These are phyloP conservation scores for Phytophthora idaei DNA, from an alignment of 352 stramenopile genomes.

Conservation along the genomic window DNA sequence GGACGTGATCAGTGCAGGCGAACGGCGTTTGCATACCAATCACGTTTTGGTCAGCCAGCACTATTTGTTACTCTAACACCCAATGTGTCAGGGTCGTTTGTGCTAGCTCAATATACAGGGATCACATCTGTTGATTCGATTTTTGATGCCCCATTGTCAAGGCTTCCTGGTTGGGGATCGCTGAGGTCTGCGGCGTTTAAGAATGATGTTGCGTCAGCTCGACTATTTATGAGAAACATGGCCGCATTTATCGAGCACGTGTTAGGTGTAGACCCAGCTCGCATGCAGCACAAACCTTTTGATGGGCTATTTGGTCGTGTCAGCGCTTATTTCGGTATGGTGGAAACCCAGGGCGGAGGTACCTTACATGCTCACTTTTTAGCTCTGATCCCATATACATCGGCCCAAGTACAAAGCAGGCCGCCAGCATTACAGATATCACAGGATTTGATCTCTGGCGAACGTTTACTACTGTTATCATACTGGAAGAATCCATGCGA, in stretches of 20 bases:
- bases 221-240: conserved; percentile 1
- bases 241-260: conserved; percentile 11
- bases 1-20: neutral
- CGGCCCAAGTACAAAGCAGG: neutral
- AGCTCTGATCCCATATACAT: neutral
- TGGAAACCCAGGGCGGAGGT: conserved; percentile 11
- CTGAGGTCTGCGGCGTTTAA: neutral
- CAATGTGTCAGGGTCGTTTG: conserved; percentile 2
- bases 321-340: conserved; percentile 11
- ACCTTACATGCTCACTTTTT: conserved; percentile 7
- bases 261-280: neutral
- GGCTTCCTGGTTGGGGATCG: neutral
- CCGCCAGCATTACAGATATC: neutral
- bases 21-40: conserved; percentile 5
- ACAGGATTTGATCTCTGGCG: neutral
- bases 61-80: conserved; percentile 10
- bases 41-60: neutral
- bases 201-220: conserved; percentile 1
- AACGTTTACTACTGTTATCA: neutral
- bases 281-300: neutral
- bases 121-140: conserved; percentile 1
- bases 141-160: neutral
- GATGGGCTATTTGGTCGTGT: conserved; percentile 3
- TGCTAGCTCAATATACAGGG: conserved; percentile 5
- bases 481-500: neutral